Evolutionary conservation across 768 basidiomycete species (phyloP), one percentile per base, ranked within the genome.

Genomic region (Naganishia vaughanmartiniae): DNA sequence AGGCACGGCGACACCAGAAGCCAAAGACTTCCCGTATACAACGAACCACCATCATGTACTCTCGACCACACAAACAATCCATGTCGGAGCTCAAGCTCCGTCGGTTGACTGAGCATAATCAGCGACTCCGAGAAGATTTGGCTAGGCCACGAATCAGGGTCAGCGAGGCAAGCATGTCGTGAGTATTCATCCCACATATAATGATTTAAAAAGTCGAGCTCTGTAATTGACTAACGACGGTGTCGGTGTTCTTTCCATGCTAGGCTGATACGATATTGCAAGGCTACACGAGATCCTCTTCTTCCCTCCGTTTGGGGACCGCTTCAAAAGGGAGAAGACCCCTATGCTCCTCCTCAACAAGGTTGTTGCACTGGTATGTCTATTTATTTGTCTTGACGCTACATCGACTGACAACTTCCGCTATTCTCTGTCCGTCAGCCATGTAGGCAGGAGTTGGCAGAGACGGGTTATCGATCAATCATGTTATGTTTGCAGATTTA

Each of bases 81-180:
- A 95, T 97, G 92, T 91, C 91, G 60, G 94, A 96, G 86, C 90
- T 96, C 79, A 96, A 95, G 87, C 88, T 96, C 73, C 88, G 93
- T 45, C 86, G 94, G 48, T 84, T 97, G 79, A 90, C 89, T 63
- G 94, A 97, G 83, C 93, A 96, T 83, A 97, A 95, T 78, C 89
- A 91, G 80, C 86, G 94, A 73, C 82, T 96, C 78, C 85, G 89
- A 77, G 94, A 96, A 79, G 94, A 97, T 81, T 83, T 97, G 72
- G 87, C 89, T 54, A 84, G 93, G 74, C 92, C 92, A n/a, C 85
- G 94, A 78, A 87, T 93, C 76, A 84, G 89, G 74, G 90, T 97
- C 73, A 93, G 92, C 78, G 93, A 96, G 82, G 94, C 94, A 46
- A 90, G 89, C 77, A 85, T 89, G 75, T 91, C 88, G 92, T 92